Evolutionary conservation across 1,284 basidiomycete species (phyloP), one percentile per base, ranked within the genome.

Genomic region (Sutorius eximius): DNA sequence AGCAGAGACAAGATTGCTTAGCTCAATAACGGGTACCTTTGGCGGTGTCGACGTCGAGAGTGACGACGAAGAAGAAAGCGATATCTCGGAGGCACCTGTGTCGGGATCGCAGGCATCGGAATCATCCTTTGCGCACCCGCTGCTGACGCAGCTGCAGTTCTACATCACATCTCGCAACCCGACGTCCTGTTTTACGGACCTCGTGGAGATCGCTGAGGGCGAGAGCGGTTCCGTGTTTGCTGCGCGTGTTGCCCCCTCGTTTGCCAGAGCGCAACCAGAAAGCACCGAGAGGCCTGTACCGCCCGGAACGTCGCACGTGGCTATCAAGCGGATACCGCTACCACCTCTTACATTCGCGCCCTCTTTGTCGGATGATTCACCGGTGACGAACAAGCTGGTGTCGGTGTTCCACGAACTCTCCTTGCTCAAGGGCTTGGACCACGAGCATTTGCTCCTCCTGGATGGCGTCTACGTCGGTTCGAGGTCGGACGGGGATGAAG

Each of bases 161-260:
- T 87, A 83, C 66, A 85, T 91, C 61, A 79, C 86, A 59, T 79
- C 83, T 49, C 67, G 80, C 20, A 80, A 89, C 61, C 88, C 88
- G 5, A 73, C 78, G 10, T 76, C 80, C 1, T 77, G 81, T 52
- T 91, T 86, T 67, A 70, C 76, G 6, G 81, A 89, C 59, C 71
- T 90, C 44, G 79, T 78, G 47, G 89, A 90, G 70, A 86, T 91
- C 33, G 89, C 88, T 0, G 86, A 91, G 68, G 89, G 89, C 42
- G 89, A 90, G 62, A 86, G 81, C 45, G 89, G 89, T 2, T 85
- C 81, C 3, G 86, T 91, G 20, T 91, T 76, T 64, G 79, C 82
- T 22, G 87, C 87, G 1, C 73, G 76, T 8, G 72, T 87, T 3
- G 61, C 75, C 12, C 57, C 61, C 44, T 74, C 74, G 57, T 66